Conservation (phyloP, 208 protist genomes). For the Trypanosoma boissoni region DNA sequence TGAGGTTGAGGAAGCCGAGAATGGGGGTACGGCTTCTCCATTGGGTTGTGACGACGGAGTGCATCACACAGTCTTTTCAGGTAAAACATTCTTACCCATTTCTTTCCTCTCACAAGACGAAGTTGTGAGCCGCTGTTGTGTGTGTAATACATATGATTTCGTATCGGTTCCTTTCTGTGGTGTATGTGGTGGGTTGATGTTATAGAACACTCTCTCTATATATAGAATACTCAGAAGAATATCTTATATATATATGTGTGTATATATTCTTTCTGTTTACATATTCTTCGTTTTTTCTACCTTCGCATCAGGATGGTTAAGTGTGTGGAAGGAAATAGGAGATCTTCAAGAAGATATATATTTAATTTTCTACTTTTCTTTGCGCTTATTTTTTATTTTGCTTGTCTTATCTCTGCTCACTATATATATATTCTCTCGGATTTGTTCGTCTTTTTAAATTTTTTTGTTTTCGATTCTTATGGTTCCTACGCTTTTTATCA, state of each 20-base stretch:
- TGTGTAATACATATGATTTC: slow-evolving; percentile 65
- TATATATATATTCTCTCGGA: too few relatives aligned
- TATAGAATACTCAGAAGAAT: slow-evolving; percentile 3
- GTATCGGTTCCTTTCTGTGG: slow-evolving; percentile 54
- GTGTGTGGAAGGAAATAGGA: too few relatives aligned
- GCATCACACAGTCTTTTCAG: slow-evolving; percentile 80
- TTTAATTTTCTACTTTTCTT: too few relatives aligned
- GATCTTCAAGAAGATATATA: too few relatives aligned
- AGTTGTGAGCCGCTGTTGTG: slow-evolving; percentile 55
- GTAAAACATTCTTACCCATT: slow-evolving; percentile 61
- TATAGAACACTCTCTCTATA: slow-evolving; percentile 1
- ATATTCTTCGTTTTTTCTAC: too few relatives aligned
- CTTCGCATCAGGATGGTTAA: too few relatives aligned
- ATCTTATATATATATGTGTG: too few relatives aligned
- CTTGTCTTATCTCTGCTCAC: background rate
- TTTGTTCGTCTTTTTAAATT: too few relatives aligned
- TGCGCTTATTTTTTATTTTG: slow-evolving; percentile 4
- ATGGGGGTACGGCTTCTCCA: background rate
- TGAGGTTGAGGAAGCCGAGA: background rate
- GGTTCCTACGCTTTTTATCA: slow-evolving; percentile 2
- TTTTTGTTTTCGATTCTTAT: background rate
- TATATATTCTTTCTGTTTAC: too few relatives aligned
- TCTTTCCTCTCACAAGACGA: slow-evolving; percentile 51
- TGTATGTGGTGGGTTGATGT: slow-evolving; percentile 73
- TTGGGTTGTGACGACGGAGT: slow-evolving; percentile 15